These are phyloP conservation scores for Pulveroboletus ravenelii DNA, from an alignment of 768 basidiomycete genomes.

Conservation along the genomic window DNA sequence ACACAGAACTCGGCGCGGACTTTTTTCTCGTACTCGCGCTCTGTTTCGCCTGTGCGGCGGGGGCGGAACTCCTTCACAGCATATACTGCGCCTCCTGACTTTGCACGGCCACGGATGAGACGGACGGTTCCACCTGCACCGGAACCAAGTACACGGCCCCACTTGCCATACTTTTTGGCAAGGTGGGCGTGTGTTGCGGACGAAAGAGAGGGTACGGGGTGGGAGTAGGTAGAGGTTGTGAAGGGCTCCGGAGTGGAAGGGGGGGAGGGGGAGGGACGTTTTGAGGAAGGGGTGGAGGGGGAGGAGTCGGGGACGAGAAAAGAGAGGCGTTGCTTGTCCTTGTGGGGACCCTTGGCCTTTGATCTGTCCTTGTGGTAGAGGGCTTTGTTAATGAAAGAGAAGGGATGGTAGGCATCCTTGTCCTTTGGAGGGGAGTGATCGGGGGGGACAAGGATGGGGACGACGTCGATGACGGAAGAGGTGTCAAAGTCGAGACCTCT, in stretches of 20 bases:
- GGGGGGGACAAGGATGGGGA: slow-evolving; percentile 22
- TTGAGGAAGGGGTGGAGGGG: slow-evolving; percentile 25
- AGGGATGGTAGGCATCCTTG: slow-evolving; percentile 21
- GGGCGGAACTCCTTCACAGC: slow-evolving; percentile 98
- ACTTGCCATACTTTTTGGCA: slow-evolving; percentile 99
- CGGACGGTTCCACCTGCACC: slow-evolving; percentile 99
- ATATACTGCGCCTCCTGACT: slow-evolving; percentile 80
- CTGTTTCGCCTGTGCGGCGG: slow-evolving; percentile 79
- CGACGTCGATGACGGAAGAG: slow-evolving; percentile 28
- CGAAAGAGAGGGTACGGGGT: slow-evolving; percentile 57
- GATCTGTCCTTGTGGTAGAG: slow-evolving; percentile 29
- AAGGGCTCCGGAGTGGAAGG: slow-evolving; percentile 21
- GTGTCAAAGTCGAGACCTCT: slow-evolving; percentile 35
- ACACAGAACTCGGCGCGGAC: slow-evolving; percentile 99
- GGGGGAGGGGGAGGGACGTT: slow-evolving; percentile 27
- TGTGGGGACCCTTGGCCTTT: slow-evolving; percentile 13
- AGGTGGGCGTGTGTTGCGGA: slow-evolving; percentile 87
- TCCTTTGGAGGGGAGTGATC: slow-evolving; percentile 20
- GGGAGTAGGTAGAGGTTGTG: slow-evolving; percentile 1
- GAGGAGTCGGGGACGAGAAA: slow-evolving; percentile 27
- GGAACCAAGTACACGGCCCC: slow-evolving; percentile 91
- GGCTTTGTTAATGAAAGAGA: slow-evolving; percentile 35
- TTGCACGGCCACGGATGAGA: slow-evolving; percentile 81
- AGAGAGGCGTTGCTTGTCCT: slow-evolving; percentile 1
- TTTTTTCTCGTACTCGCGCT: slow-evolving; percentile 99